phyloP scores from a whole-genome alignment of 371 early-diverging fungal genomes.

The Mucor sp. region DNA sequence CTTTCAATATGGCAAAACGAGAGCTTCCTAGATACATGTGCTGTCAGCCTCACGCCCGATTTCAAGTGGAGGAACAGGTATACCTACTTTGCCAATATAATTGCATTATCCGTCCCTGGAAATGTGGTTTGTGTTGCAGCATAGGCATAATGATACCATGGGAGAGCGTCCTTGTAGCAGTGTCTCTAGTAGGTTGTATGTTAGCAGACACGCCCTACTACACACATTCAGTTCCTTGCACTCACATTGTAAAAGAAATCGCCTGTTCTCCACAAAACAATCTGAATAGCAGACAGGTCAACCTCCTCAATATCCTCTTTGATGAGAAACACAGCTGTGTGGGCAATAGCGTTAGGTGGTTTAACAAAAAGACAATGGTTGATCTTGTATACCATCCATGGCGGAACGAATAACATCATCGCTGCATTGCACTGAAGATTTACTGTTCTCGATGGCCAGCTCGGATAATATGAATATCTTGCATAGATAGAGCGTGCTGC shows the following conservation, averaged over 20 bases:
- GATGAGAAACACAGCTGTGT: slow-evolving; percentile 11
- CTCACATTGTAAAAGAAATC: slow-evolving; percentile 14
- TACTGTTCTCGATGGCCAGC: background rate
- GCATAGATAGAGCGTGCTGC: slow-evolving; percentile 5
- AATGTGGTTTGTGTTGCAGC: background rate
- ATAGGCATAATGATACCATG: slow-evolving; percentile 7
- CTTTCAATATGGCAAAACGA: background rate
- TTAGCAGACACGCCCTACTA: background rate
- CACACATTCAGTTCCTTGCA: background rate
- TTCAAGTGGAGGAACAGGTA: too few relatives aligned
- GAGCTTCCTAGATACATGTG: background rate
- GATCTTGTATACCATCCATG: slow-evolving; percentile 17
- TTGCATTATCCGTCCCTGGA: background rate
- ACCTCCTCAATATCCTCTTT: slow-evolving; percentile 2
- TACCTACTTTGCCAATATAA: slow-evolving; percentile 1
- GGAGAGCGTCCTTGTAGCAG: background rate
- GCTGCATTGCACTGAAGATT: background rate
- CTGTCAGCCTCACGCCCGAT: too few relatives aligned
- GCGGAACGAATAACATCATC: background rate
- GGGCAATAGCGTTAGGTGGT: background rate
- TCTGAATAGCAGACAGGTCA: slow-evolving; percentile 8
- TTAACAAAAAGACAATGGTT: background rate
- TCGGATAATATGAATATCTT: slow-evolving; percentile 15
- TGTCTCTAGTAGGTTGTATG: background rate
- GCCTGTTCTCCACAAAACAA: slow-evolving; percentile 20